Evolutionary conservation across 345 rosid genomes (phyloP), one percentile per base, ranked within the genome.

Genomic region (Moricandia moricandioides): DNA sequence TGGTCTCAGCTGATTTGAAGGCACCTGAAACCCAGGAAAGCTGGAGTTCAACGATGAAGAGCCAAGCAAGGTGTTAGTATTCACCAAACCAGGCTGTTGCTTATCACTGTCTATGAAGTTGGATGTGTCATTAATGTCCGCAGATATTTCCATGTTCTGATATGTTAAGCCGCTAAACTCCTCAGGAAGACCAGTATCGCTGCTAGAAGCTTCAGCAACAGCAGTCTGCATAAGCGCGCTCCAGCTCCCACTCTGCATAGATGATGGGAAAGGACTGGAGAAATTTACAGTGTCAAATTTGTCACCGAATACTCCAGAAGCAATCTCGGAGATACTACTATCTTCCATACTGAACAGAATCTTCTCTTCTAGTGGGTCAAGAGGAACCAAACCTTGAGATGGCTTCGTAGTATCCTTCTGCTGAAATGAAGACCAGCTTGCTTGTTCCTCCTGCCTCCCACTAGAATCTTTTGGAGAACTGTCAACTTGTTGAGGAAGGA

Each of bases 161-260:
- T 86, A 79, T 62, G 84, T 83, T 82, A 86, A 70, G 72, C 90
- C 89, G 82, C 88, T 87, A 88, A 89, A 88, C 83, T 88, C 93
- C 72, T 88, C 97, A 75, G 85, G 91, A 60, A 77, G 29, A 43
- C 84, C 86, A 34, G 85, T 79, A 52, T 89, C 89, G 71, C 88
- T 83, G 77, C 88, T 87, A 62, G 93, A 89, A 35, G 96, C 86
- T 85, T 92, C 97, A 67, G 93, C 92, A 7, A 92, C 88, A 40
- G 96, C 96, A 75, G 96, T 86, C 75, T 92, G 97, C 96, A 92
- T 89, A 21, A 92, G 93, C 67, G 97, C 96, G 79, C 97, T 92
- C 97, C 96, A 92, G 76, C 96, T 89, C 72, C 97, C 97, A 85
- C 91, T 88, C 68, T 86, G 92, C 47, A 88, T 49, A 27, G 93